These are phyloP conservation scores for Neofusicoccum sp. DNA, from an alignment of 2,329 filamentous ascomycete genomes.

Conservation along the genomic window DNA sequence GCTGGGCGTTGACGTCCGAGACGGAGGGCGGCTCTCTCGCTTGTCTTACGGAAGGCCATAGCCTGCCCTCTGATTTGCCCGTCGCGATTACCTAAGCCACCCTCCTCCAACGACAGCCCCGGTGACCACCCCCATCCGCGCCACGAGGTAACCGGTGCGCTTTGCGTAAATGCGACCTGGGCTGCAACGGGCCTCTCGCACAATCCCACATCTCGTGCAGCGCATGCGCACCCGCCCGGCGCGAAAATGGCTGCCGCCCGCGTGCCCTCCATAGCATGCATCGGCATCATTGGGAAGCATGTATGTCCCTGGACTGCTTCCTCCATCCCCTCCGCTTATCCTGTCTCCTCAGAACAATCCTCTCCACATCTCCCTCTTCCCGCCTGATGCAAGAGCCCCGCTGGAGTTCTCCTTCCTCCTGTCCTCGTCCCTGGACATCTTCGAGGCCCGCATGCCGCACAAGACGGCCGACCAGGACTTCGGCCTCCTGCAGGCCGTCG, in stretches of 20 bases:
- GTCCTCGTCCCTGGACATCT: constrained; percentile 89
- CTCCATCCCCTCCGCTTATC: constrained; percentile 19
- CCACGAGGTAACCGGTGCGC: not conserved
- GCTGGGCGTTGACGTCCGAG: constrained; percentile 36
- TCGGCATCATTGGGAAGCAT: constrained; percentile 91
- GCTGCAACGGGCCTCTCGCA: not conserved
- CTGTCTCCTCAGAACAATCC: constrained; percentile 76
- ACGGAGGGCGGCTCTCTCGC: constrained; percentile 17
- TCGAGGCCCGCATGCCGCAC: constrained; percentile 78
- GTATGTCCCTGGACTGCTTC: constrained; percentile 53
- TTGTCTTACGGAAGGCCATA: constrained; percentile 16
- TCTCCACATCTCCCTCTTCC: constrained; percentile 89
- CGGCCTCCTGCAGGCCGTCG: constrained; percentile 87
- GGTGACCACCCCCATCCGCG: not conserved
- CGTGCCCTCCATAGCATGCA: constrained; percentile 79
- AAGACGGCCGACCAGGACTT: constrained; percentile 80
- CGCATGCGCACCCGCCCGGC: constrained; percentile 10
- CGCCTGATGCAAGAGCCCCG: constrained; percentile 70
- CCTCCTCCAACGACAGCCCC: constrained; percentile 14
- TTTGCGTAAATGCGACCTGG: not conserved
- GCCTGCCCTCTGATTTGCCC: constrained; percentile 16
- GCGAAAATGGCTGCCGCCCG: constrained; percentile 49
- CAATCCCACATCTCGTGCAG: not conserved
- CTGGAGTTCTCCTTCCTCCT: constrained; percentile 91
- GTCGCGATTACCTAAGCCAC: not conserved